phyloP scores from a whole-genome alignment of 208 protist species.

The Acanthamoeba polyphaga region DNA sequence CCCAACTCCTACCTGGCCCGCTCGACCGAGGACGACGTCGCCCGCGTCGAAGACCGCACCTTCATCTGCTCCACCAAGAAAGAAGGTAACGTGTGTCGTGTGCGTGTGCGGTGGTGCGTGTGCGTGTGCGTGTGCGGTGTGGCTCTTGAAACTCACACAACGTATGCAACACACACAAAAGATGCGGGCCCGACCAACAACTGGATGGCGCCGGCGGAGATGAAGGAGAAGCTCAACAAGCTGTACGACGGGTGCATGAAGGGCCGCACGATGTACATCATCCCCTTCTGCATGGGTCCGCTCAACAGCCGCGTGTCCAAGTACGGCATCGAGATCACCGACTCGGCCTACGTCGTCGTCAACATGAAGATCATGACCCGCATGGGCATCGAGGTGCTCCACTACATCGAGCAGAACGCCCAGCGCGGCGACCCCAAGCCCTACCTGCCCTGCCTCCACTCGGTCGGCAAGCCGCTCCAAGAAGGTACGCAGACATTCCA shows the following conservation, averaged over 20 bases:
- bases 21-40: slow-evolving; percentile 89
- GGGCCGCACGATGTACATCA: slow-evolving; percentile 90
- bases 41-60: slow-evolving; percentile 87
- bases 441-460: slow-evolving; percentile 86
- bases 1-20: slow-evolving; percentile 88
- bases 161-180: slow-evolving; percentile 74
- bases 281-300: slow-evolving; percentile 91
- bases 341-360: slow-evolving; percentile 89
- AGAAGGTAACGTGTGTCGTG: slow-evolving; percentile 74
- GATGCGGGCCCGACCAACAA: slow-evolving; percentile 90
- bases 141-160: slow-evolving; percentile 86
- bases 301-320: slow-evolving; percentile 82
- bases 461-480: slow-evolving; percentile 85
- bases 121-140: slow-evolving; percentile 81
- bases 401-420: not conserved
- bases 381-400: slow-evolving; percentile 80
- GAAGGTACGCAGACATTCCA: too few relatives aligned
- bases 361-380: slow-evolving; percentile 91
- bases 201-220: slow-evolving; percentile 87
- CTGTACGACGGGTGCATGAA: slow-evolving; percentile 86
- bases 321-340: slow-evolving; percentile 89
- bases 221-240: slow-evolving; percentile 81
- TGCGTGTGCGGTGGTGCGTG: not conserved
- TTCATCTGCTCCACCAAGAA: slow-evolving; percentile 87
- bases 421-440: slow-evolving; percentile 75